phyloP scores from a whole-genome alignment of 306 rosid species.

The Cicer bijugum region DNA sequence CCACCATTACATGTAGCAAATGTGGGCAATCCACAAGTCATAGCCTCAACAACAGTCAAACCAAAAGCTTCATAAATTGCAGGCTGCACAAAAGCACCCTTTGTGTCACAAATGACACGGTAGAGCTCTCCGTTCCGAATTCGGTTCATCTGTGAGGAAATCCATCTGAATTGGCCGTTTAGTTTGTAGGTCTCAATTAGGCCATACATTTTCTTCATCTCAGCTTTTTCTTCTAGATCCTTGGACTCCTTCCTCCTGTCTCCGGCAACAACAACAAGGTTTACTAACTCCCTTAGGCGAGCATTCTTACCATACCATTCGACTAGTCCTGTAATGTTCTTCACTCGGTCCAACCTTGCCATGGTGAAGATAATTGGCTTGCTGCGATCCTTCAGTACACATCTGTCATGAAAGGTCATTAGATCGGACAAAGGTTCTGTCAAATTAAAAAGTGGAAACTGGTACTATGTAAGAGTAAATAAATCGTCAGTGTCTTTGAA shows the following conservation, averaged over 20 bases:
- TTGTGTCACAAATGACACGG: slow-evolving; percentile 82
- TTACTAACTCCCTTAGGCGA: slow-evolving; percentile 75
- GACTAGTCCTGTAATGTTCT: slow-evolving; percentile 91
- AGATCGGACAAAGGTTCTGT: not conserved
- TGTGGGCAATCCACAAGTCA: slow-evolving; percentile 98
- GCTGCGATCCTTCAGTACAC: slow-evolving; percentile 87
- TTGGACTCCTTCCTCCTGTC: slow-evolving; percentile 93
- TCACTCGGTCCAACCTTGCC: slow-evolving; percentile 98
- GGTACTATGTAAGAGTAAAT: not conserved
- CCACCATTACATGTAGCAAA: slow-evolving; percentile 96
- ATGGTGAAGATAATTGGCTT: slow-evolving; percentile 97
- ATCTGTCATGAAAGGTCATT: slow-evolving; percentile 49
- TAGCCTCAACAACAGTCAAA: slow-evolving; percentile 92
- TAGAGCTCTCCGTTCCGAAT: slow-evolving; percentile 91
- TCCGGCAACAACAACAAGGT: slow-evolving; percentile 94
- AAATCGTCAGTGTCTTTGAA: not conserved
- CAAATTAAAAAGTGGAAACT: not conserved
- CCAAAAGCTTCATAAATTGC: slow-evolving; percentile 97
- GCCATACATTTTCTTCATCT: slow-evolving; percentile 85
- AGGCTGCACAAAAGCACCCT: slow-evolving; percentile 97
- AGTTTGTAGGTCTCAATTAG: slow-evolving; percentile 83
- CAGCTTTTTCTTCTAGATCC: slow-evolving; percentile 88
- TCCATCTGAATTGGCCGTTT: slow-evolving; percentile 97
- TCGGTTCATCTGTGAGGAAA: slow-evolving; percentile 90
- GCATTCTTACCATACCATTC: slow-evolving; percentile 94